Evolutionary conservation across 2,329 filamentous ascomycete species (phyloP), one percentile per base, ranked within the genome.

Genomic region (Fusarium acutatum): DNA sequence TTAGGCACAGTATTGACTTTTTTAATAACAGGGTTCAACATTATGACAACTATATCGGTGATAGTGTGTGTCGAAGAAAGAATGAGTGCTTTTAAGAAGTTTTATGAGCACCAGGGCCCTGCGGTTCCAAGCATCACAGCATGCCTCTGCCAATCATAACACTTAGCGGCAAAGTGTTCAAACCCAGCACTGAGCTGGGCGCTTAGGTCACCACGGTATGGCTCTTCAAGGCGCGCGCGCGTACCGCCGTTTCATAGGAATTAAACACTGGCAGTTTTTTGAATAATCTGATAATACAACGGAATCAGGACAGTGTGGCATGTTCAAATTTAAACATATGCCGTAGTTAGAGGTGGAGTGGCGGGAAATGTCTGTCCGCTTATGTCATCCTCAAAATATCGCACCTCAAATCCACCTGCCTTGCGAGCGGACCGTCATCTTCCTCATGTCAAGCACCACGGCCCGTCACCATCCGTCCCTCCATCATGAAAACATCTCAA

Each of bases 301-400:
- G 9, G 15, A 18, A 44, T 44, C 41, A 44, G 18, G 5, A 20
- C 37, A 38, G 4, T 38, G 37, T 20, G 37, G 22, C 22, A 13
- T 26, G 24, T 20, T 26, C 3, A 44, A n/a, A 32, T 18, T 32
- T 10, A 13, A 24, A 50, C 26, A n/a, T 14, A 10, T 17, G 12
- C 20, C 24, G 13, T 44, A 26, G 18, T 15, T 28, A 4, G 12
- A 49, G 15, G 28, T 24, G 11, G 26, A 15, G 37, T 32, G 37
- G 30, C 54, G 30, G 41, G 26, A 49, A 24, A 6, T 28, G 20
- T 20, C 22, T 18, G 20, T 18, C 61, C 61, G 62, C 62, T 64
- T 52, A 64, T n/a, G 56, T 61, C 38, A 61, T 64, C 54, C 6
- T 13, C 17, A 20, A 32, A 30, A 28, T 22, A 53, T 38, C 7